Evolutionary conservation across 2,329 filamentous ascomycete genomes (phyloP).

Genomic region (Cryphonectria japonica): DNA sequence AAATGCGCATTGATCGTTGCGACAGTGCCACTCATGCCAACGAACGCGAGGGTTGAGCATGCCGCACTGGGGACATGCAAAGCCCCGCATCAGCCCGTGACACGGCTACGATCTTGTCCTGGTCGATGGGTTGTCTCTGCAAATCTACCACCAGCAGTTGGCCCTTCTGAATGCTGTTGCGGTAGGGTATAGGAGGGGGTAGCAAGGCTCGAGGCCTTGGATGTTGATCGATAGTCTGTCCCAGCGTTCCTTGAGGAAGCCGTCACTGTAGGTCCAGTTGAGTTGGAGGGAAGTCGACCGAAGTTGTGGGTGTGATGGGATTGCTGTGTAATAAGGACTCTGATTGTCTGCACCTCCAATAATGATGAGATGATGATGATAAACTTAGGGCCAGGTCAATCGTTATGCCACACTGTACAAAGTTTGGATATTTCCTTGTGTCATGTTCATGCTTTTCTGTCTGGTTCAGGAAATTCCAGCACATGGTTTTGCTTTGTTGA

Average conservation of each 20-base stretch:
- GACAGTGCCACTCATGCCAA: conserved; percentile 17
- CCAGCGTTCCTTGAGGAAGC: conserved; percentile 5
- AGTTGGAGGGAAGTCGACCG: not conserved
- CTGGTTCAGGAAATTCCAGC: too few relatives aligned
- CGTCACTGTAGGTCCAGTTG: conserved; percentile 1
- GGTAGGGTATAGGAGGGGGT: not conserved
- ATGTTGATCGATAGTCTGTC: not conserved
- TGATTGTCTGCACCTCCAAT: too few relatives aligned
- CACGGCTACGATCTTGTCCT: conserved; percentile 9
- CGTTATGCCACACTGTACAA: too few relatives aligned
- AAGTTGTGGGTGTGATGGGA: too few relatives aligned
- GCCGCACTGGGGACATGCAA: conserved; percentile 15
- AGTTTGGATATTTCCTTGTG: too few relatives aligned
- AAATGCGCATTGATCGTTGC: conserved; percentile 8
- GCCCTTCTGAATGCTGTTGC: not conserved
- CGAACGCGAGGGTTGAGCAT: not conserved
- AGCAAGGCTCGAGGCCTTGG: not conserved
- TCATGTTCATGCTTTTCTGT: too few relatives aligned
- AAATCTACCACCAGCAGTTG: not conserved
- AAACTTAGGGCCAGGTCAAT: too few relatives aligned
- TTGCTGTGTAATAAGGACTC: too few relatives aligned
- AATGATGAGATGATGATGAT: too few relatives aligned
- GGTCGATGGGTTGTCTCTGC: not conserved
- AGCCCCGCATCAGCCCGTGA: conserved; percentile 1
- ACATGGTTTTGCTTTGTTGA: too few relatives aligned